These are phyloP conservation scores for Debaryomyces prosopidis DNA, from an alignment of 805 yeast species.

Conservation along the genomic window DNA sequence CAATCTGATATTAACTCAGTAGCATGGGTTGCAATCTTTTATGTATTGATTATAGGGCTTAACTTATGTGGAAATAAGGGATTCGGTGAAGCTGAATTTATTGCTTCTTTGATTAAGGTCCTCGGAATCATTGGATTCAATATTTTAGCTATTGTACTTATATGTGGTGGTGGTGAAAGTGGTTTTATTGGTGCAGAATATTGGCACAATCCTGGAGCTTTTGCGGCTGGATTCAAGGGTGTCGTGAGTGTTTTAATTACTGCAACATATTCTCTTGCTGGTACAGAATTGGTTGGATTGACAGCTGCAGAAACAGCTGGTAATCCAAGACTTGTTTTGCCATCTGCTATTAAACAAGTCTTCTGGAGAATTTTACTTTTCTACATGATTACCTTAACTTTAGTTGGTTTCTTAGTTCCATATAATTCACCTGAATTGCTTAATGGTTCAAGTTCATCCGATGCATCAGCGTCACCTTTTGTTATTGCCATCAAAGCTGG, in stretches of 20 bases:
- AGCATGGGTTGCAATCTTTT: conserved; percentile 43
- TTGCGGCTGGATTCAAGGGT: conserved; percentile 44
- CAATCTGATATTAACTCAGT: conserved; percentile 36
- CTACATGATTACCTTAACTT: conserved; percentile 41
- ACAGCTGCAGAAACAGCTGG: conserved; percentile 39
- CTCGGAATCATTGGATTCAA: conserved; percentile 42
- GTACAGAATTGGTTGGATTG: conserved; percentile 42
- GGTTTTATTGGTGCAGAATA: conserved; percentile 39
- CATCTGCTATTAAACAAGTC: conserved; percentile 44
- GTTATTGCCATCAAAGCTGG: conserved; percentile 44
- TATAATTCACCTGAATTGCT: conserved; percentile 25
- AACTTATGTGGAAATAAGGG: conserved; percentile 37
- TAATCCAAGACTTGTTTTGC: conserved; percentile 39
- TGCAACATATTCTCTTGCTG: conserved; percentile 45
- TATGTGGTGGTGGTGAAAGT: conserved; percentile 45
- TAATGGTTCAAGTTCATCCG: conserved; percentile 19
- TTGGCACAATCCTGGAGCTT: conserved; percentile 40
- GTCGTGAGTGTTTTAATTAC: conserved; percentile 38
- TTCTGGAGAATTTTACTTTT: conserved; percentile 42
- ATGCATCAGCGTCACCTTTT: conserved; percentile 41
- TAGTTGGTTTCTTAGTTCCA: conserved; percentile 42
- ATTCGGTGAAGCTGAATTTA: conserved; percentile 39
- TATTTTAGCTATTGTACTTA: conserved; percentile 38
- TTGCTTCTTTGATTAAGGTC: conserved; percentile 35
- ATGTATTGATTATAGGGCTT: conserved; percentile 33